Conservation (phyloP, 1,284 basidiomycete species). For the Ustilago crameri region DNA sequence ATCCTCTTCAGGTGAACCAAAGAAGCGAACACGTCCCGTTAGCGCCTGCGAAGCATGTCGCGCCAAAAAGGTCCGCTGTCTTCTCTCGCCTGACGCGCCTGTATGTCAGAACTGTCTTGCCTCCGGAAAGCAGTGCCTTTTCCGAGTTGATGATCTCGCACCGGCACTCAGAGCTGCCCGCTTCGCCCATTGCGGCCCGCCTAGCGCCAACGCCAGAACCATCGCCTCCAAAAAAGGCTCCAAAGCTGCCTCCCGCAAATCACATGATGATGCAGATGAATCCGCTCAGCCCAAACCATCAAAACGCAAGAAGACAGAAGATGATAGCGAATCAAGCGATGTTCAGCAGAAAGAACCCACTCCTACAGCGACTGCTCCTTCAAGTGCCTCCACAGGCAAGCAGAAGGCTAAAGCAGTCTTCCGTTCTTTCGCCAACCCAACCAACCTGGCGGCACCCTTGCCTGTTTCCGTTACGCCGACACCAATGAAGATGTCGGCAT, state of each 20-base stretch:
- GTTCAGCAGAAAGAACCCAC: constrained; percentile 4
- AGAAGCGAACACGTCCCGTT: constrained; percentile 60
- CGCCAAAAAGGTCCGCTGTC: constrained; percentile 61
- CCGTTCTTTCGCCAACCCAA: constrained; percentile 57
- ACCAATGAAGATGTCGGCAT: constrained; percentile 6
- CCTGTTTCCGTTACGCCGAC: constrained; percentile 21
- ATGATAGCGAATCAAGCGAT: constrained; percentile 5
- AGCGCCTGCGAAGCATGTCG: constrained; percentile 62
- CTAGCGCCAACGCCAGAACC: constrained; percentile 42
- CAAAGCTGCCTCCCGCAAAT: constrained; percentile 28
- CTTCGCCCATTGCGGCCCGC: constrained; percentile 56
- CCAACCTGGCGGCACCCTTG: constrained; percentile 54
- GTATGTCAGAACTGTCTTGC: constrained; percentile 60
- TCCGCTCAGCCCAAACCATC: constrained; percentile 13
- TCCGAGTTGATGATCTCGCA: constrained; percentile 60
- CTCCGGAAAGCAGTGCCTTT: constrained; percentile 59
- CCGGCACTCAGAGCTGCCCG: constrained; percentile 57
- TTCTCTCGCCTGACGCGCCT: constrained; percentile 53
- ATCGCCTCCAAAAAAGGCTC: constrained; percentile 45
- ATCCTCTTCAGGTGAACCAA: constrained; percentile 37
- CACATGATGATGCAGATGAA: constrained; percentile 19
- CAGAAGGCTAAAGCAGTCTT: constrained; percentile 59
- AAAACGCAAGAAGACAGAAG: constrained; percentile 36
- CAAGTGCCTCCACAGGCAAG: constrained; percentile 14
- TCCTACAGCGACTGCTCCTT: neutral